Conservation (phyloP, 139 green algal genomes). For the Picochlorum costavermella region DNA sequence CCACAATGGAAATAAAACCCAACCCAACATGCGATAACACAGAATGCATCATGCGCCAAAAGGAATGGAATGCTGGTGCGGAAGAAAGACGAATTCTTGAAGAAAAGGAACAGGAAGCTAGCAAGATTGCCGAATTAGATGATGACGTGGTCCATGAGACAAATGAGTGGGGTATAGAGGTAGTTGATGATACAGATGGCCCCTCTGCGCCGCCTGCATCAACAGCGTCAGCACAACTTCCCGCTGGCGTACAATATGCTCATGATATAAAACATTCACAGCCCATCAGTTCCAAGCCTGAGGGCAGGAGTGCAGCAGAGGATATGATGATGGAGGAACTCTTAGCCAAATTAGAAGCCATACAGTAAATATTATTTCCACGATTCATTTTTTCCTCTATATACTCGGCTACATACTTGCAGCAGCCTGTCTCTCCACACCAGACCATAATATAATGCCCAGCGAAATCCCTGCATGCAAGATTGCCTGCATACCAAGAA, state of each 20-base stretch:
- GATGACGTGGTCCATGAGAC: slow-evolving; percentile 61
- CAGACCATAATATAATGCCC: too few relatives aligned
- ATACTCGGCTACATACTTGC: too few relatives aligned
- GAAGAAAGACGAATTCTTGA: not conserved
- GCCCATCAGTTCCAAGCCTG: too few relatives aligned
- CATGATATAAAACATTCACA: not conserved
- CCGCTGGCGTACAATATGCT: slow-evolving; percentile 49
- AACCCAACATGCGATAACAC: slow-evolving; percentile 75
- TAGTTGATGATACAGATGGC: slow-evolving; percentile 8
- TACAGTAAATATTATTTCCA: too few relatives aligned
- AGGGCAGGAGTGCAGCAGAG: too few relatives aligned
- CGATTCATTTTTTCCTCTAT: too few relatives aligned
- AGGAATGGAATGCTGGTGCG: slow-evolving; percentile 23
- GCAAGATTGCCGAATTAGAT: slow-evolving; percentile 23
- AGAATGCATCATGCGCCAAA: slow-evolving; percentile 58
- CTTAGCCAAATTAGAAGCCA: too few relatives aligned
- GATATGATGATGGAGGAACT: too few relatives aligned
- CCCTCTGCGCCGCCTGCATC: not conserved
- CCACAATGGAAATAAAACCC: slow-evolving; percentile 81
- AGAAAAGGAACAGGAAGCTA: slow-evolving; percentile 22
- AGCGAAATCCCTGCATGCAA: too few relatives aligned
- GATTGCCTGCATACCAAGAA: too few relatives aligned
- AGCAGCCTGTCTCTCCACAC: too few relatives aligned
- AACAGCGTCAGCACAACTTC: slow-evolving; percentile 13
- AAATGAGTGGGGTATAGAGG: slow-evolving; percentile 86